Base-by-base conservation (phyloP, 2,329 filamentous ascomycete genomes). In the Alternaria consortialis region DNA sequence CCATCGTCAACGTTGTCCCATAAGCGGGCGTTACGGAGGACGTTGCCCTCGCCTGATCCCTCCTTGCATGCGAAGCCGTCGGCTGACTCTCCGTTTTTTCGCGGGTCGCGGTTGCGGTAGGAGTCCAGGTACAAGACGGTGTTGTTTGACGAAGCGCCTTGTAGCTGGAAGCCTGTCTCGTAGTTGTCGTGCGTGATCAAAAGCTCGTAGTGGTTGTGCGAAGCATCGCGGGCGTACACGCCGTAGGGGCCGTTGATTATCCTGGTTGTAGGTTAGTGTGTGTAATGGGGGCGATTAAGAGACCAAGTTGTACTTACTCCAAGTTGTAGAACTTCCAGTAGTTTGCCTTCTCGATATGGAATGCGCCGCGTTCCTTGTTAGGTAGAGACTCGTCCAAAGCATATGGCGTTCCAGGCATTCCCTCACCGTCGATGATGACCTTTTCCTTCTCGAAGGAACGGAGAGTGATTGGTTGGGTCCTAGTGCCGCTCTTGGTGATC, bases 1-100 rank as follows among this genome's bases (percentile, higher is more conserved):
- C 83, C 82, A 52, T 85, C 83, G 27, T 84, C 83, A 4, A 84
- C 83, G 34, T 85, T 84, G 51, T 84, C 79, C 81, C 82, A 84
- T 0, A 84, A 73, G n/a, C 83, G 78, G 0, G 81, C 79, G 9
- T 81, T 81, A 23, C 79, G 77, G 5, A 84, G 68, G 1, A 80
- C 64, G 53, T 85, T 85, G 7, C 83, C 83, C 15, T 77, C 77
- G 3, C 83, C 83, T 1, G 71, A 73, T 7, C 83, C 83, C 39
- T 81, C 79, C 66, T 85, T 85, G 67, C 78, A 81, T 1, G 79
- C 82, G 43, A 84, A 83, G 1, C 83, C 83, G 54, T 85, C 82
- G 15, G 83, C 83, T 42, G 79, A 82, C 68, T 85, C 83, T 8
- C 83, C 83, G 50, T 85, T 84, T 74, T 84, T 85, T 48, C 83